Evolutionary conservation across 768 basidiomycete species (phyloP).

Genomic region (Botryobasidium botryosum): DNA sequence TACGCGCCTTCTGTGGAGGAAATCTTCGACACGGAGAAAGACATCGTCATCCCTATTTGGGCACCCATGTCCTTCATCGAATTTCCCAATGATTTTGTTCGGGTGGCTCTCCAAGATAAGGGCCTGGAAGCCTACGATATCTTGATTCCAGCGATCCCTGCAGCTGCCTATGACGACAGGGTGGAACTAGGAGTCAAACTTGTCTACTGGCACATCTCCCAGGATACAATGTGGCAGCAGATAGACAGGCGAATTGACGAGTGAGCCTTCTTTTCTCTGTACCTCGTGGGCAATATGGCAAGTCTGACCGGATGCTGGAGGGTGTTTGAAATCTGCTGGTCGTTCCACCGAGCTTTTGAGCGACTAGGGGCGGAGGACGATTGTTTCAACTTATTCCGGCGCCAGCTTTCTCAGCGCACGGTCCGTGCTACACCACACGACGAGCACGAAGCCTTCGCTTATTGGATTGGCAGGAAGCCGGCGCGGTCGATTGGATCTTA

Average conservation of each 20-base stretch:
- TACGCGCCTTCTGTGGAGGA: conserved; percentile 1
- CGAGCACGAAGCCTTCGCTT: background rate
- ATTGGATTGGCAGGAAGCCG: background rate
- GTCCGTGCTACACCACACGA: background rate
- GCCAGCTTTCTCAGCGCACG: background rate
- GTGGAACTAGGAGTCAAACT: no score
- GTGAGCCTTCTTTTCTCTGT: background rate
- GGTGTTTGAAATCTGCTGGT: conserved; percentile 1
- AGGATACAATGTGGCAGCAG: background rate
- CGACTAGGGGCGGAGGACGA: background rate
- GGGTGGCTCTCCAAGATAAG: background rate
- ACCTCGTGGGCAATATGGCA: no score
- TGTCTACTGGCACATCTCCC: background rate
- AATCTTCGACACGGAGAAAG: background rate
- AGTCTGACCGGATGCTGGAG: background rate
- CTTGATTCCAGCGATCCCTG: no score
- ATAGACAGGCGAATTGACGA: conserved; percentile 4
- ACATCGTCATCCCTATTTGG: conserved; percentile 2
- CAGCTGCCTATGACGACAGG: no score
- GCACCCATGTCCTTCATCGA: background rate
- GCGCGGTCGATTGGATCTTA: background rate
- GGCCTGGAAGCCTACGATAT: no score
- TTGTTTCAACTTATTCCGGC: background rate
- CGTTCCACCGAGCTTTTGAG: background rate
- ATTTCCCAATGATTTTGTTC: background rate